phyloP scores from a whole-genome alignment of 2,329 filamentous ascomycete species.

The Simplicillium sp. region DNA sequence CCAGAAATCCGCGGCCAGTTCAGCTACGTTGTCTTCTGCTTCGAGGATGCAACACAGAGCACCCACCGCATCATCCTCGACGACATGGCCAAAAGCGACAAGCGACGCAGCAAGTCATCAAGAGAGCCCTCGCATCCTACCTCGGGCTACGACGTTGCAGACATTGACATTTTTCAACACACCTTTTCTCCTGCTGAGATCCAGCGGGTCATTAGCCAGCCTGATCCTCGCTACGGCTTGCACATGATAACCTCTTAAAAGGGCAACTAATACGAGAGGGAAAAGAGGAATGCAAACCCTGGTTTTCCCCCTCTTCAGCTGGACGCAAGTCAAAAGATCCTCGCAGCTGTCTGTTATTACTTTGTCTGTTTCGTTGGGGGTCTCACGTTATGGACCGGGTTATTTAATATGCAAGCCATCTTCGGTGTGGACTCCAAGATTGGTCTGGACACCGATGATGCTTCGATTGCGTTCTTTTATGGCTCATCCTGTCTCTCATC shows the following conservation, averaged over 20 bases:
- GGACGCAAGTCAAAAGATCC: no score
- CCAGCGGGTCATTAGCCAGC: constrained; percentile 36
- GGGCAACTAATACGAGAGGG: background rate
- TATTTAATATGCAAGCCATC: no score
- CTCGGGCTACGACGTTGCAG: constrained; percentile 21
- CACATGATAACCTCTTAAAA: constrained; percentile 37
- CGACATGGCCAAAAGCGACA: constrained; percentile 43
- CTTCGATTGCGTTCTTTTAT: no score
- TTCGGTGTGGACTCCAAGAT: no score
- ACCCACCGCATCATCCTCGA: constrained; percentile 43
- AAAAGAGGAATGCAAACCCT: no score
- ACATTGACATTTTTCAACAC: constrained; percentile 43
- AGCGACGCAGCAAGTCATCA: constrained; percentile 22
- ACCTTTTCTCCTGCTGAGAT: constrained; percentile 43
- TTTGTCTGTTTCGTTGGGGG: no score
- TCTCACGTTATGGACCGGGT: no score
- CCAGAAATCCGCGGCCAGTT: constrained; percentile 54
- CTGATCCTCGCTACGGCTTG: constrained; percentile 45
- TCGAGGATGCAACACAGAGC: constrained; percentile 47
- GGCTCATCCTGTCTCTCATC: no score
- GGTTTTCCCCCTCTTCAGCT: no score
- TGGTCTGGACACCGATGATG: no score
- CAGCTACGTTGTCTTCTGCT: constrained; percentile 52
- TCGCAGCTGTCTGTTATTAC: no score
- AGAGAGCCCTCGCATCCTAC: constrained; percentile 11